A percentile compares a stretch with the other conserved stretches of the same genome.
Evolutionary conservation across 306 rosid genomes (phyloP).

Genomic region (Sicyos baderoa): DNA sequence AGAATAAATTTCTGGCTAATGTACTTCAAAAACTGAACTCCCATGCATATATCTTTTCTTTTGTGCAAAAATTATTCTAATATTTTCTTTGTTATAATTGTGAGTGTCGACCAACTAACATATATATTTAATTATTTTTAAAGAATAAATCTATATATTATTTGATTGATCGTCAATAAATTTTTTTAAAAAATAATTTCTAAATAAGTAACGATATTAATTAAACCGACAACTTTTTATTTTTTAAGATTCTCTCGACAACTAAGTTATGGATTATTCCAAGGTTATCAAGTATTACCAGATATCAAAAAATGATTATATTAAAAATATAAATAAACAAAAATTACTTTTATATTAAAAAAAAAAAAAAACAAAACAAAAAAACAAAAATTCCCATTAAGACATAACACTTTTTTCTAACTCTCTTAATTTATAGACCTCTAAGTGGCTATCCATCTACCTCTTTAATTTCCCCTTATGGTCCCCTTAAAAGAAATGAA

Average conservation of each 20-base stretch:
- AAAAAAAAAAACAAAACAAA: no score
- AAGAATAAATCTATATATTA: no score
- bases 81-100: not conserved
- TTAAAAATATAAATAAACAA: not conserved
- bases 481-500: slow-evolving; percentile 19
- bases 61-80: not conserved
- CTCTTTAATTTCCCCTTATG: slow-evolving; percentile 6
- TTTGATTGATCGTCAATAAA: no score
- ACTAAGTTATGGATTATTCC: no score
- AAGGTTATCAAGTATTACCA: not conserved
- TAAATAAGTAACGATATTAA: no score
- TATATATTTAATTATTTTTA: no score
- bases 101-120: no score
- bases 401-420: not conserved
- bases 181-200: no score
- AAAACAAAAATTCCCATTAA: not conserved
- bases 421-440: not conserved
- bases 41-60: not conserved
- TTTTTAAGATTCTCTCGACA: no score
- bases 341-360: not conserved
- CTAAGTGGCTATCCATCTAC: slow-evolving; percentile 2
- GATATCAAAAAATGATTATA: not conserved
- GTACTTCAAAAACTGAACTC: not conserved
- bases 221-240: no score
- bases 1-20: slow-evolving; percentile 14